These are phyloP conservation scores for Clathrus columnatus DNA, from an alignment of 768 basidiomycete species.

Conservation along the genomic window DNA sequence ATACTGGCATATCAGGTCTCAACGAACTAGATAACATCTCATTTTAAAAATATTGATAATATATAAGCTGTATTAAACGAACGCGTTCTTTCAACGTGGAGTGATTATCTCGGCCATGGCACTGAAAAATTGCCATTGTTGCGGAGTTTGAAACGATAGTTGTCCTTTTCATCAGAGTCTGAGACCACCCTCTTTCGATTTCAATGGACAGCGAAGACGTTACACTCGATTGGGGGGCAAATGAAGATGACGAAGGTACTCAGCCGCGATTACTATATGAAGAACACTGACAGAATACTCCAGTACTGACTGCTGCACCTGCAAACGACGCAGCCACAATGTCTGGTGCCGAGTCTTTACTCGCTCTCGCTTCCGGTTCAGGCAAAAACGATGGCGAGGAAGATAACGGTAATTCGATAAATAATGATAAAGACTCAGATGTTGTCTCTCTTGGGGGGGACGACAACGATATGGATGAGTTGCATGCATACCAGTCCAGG, in stretches of 20 bases:
- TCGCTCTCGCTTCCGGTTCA: conserved; percentile 5
- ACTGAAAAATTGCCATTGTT: neutral
- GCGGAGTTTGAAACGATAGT: conserved; percentile 4
- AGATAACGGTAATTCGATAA: conserved; percentile 28
- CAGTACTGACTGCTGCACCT: neutral
- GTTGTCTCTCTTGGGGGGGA: conserved; percentile 62
- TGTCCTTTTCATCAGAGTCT: neutral
- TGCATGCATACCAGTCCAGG: conserved; percentile 35
- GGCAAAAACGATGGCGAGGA: neutral
- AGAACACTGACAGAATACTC: neutral
- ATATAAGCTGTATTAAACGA: too few species aligned
- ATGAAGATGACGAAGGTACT: conserved; percentile 8
- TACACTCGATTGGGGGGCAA: conserved; percentile 10
- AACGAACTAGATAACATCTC: too few species aligned
- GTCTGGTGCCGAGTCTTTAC: conserved; percentile 9
- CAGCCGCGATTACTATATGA: neutral
- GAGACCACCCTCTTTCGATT: neutral
- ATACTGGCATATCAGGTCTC: conserved; percentile 14
- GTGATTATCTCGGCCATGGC: too few species aligned
- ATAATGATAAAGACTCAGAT: conserved; percentile 23
- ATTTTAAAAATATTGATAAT: too few species aligned
- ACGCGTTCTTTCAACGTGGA: too few species aligned
- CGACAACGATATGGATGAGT: conserved; percentile 59
- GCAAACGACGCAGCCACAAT: conserved; percentile 7
- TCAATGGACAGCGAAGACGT: conserved; percentile 5